Conservation (phyloP, 768 basidiomycete genomes). For the Tulasnella sp. region DNA sequence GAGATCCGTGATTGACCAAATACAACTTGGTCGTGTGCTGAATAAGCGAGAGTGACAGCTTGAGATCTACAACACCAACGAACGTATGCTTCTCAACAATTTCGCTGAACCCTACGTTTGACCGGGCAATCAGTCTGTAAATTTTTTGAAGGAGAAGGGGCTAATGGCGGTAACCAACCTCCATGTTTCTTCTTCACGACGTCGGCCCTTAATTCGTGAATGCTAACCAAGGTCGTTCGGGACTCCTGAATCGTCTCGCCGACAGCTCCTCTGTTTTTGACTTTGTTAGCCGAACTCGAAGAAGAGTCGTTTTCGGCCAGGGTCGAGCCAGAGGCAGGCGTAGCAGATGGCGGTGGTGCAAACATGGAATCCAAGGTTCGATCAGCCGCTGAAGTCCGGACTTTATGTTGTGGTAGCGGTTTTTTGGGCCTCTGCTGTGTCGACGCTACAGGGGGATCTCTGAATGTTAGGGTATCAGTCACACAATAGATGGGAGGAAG, state of each 20-base stretch:
- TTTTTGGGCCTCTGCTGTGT: slow-evolving; percentile 37
- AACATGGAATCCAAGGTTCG: slow-evolving; percentile 96
- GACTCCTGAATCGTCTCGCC: slow-evolving; percentile 59
- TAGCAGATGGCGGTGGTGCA: slow-evolving; percentile 31
- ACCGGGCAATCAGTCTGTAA: background rate
- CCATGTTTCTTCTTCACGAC: slow-evolving; percentile 56
- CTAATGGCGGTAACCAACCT: slow-evolving; percentile 40
- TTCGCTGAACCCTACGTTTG: slow-evolving; percentile 59
- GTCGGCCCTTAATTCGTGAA: slow-evolving; percentile 53
- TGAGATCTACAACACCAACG: slow-evolving; percentile 80
- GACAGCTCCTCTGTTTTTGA: slow-evolving; percentile 39
- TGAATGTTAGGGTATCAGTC: background rate
- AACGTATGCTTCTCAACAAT: slow-evolving; percentile 83
- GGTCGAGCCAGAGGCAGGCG: background rate
- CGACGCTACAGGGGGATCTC: background rate
- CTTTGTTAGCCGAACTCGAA: slow-evolving; percentile 3
- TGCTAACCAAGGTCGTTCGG: slow-evolving; percentile 65
- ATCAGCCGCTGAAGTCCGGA: slow-evolving; percentile 78
- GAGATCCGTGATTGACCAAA: slow-evolving; percentile 72
- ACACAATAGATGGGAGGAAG: background rate
- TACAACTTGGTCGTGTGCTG: slow-evolving; percentile 87
- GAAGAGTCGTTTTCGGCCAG: background rate
- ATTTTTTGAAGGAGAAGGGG: background rate
- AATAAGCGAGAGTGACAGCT: slow-evolving; percentile 66
- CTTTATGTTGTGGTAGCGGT: slow-evolving; percentile 75